These are phyloP conservation scores for Coemansia javaensis DNA, from an alignment of 192 early-diverging fungal species.

Conservation along the genomic window DNA sequence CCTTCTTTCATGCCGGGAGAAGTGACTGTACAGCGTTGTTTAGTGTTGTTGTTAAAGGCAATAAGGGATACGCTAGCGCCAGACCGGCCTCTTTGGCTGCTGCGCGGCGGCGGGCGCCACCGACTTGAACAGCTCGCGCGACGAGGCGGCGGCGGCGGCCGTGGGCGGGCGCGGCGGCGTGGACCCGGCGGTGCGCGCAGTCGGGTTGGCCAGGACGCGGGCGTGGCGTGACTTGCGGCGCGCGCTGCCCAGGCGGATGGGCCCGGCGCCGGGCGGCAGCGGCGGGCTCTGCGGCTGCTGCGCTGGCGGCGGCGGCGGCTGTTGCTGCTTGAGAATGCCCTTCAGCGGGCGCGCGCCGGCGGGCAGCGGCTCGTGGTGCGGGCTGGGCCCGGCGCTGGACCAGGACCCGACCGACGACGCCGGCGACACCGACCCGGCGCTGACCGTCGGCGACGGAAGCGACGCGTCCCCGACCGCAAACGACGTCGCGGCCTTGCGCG, in stretches of 20 bases:
- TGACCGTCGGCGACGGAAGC: constrained; percentile 30
- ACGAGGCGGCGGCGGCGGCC: no score
- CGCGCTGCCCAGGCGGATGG: constrained; percentile 34
- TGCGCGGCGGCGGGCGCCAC: constrained; percentile 3
- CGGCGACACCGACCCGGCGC: constrained; percentile 19
- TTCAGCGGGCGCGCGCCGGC: constrained; percentile 33
- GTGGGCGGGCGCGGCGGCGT: constrained; percentile 30
- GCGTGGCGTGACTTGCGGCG: constrained; percentile 39
- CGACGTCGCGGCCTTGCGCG: constrained; percentile 4
- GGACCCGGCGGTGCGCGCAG: constrained; percentile 1
- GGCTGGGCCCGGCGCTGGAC: constrained; percentile 34
- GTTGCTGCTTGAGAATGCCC: constrained; percentile 41
- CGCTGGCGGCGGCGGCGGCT: no score
- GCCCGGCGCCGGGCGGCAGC: constrained; percentile 10
- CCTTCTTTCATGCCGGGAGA: no score
- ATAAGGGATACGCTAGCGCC: constrained; percentile 18
- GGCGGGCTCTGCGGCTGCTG: no score
- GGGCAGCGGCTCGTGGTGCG: constrained; percentile 44
- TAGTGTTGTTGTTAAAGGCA: no score
- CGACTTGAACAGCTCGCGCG: constrained; percentile 41
- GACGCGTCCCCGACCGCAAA: constrained; percentile 7
- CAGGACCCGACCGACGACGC: constrained; percentile 34
- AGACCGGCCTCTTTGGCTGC: constrained; percentile 20
- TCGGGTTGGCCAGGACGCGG: constrained; percentile 26
- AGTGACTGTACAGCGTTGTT: neutral